Percentiles rank a stretch among this genome's conserved stretches.
Evolutionary conservation across 495 filamentous ascomycete species (phyloP).

Genomic region (Massariosphaeria phaeospora): DNA sequence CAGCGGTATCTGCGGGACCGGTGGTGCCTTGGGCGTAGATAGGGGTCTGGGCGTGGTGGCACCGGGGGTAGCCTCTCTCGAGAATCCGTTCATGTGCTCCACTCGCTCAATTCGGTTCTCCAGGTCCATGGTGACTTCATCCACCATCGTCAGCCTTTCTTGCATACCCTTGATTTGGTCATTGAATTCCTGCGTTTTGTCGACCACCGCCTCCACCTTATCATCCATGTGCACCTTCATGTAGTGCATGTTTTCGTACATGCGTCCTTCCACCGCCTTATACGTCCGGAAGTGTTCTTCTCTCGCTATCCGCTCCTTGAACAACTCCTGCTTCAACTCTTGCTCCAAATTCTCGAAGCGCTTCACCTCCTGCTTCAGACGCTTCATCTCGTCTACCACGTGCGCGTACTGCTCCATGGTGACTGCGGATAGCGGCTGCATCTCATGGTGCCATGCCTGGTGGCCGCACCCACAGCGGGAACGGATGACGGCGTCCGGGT

Average conservation of each 20-base stretch:
- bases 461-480: constrained; percentile 40
- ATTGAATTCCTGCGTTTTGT: constrained; percentile 32
- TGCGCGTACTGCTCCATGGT: constrained; percentile 28
- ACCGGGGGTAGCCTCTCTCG: constrained; percentile 25
- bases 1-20: constrained; percentile 18
- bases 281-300: constrained; percentile 25
- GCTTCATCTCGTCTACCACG: constrained; percentile 31
- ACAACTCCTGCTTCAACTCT: constrained; percentile 26
- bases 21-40: constrained; percentile 18
- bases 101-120: constrained; percentile 33
- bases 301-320: constrained; percentile 23
- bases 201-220: constrained; percentile 35
- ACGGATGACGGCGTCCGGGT: constrained; percentile 27
- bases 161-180: constrained; percentile 32
- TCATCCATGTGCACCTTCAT: constrained; percentile 36
- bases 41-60: constrained; percentile 19
- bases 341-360: constrained; percentile 23
- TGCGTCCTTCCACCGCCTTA: constrained; percentile 20
- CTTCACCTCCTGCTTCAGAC: constrained; percentile 24
- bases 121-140: constrained; percentile 34
- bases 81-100: constrained; percentile 15
- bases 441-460: constrained; percentile 39
- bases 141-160: constrained; percentile 29
- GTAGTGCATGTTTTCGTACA: constrained; percentile 32
- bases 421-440: constrained; percentile 23